These are phyloP conservation scores for Barbarea vulgaris DNA, from an alignment of 345 rosid species.

Conservation along the genomic window DNA sequence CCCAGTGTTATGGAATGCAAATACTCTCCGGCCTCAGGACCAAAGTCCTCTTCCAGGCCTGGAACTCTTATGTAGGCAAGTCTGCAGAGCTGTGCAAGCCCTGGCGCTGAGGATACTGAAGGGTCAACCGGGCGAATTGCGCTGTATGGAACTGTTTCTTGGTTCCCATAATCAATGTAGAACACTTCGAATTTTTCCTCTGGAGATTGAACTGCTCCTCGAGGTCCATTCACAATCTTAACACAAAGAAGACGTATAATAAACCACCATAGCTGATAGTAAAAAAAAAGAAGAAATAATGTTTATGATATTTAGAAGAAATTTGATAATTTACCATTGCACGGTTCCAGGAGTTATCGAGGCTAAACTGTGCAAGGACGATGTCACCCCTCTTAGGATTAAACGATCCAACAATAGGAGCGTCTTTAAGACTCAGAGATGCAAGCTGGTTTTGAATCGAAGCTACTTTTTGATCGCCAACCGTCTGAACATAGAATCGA, in stretches of 20 bases:
- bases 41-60: conserved; percentile 74
- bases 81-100: conserved; percentile 91
- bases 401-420: conserved; percentile 85
- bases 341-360: conserved; percentile 97
- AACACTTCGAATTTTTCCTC: conserved; percentile 90
- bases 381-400: conserved; percentile 88
- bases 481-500: conserved; percentile 81
- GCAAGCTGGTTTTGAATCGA: conserved; percentile 83
- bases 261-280: conserved; percentile 11
- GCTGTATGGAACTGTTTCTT: conserved; percentile 78
- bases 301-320: background rate
- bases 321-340: conserved; percentile 71
- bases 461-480: conserved; percentile 76
- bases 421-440: conserved; percentile 66
- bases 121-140: conserved; percentile 75
- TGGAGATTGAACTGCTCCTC: conserved; percentile 66
- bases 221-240: conserved; percentile 87
- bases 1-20: conserved; percentile 62
- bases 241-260: conserved; percentile 19
- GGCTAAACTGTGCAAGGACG: conserved; percentile 93
- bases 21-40: conserved; percentile 83
- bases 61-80: conserved; percentile 95
- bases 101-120: conserved; percentile 71
- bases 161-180: conserved; percentile 94
- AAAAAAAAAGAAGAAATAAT: background rate